A percentile compares a stretch with the other conserved stretches of the same genome.
Conservation (phyloP, 306 rosid species). For the Fagus crenata region DNA sequence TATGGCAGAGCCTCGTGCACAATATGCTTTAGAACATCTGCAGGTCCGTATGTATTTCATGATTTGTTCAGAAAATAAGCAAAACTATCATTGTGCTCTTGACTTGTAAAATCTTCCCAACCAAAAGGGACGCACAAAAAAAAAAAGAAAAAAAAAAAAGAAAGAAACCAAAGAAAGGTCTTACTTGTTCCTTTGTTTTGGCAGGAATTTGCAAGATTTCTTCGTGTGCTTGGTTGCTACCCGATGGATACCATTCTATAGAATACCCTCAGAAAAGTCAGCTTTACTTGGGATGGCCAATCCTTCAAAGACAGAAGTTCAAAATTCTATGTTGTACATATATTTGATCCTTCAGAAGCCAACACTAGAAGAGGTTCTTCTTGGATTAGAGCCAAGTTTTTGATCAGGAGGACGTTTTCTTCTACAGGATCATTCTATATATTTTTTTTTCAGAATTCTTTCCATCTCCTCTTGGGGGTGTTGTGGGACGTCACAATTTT, state of each 20-base stretch:
- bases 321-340: constrained; percentile 36
- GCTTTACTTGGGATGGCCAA: background rate
- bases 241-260: constrained; percentile 46
- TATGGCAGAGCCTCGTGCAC: constrained; percentile 84
- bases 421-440: constrained; percentile 20
- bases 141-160: too few relatives aligned
- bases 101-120: too few relatives aligned
- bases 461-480: constrained; percentile 42
- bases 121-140: too few relatives aligned
- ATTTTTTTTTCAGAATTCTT: constrained; percentile 25
- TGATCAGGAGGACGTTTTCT: constrained; percentile 22
- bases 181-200: constrained; percentile 5
- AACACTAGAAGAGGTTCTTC: constrained; percentile 18
- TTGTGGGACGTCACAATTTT: constrained; percentile 15
- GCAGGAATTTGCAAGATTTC: constrained; percentile 74
- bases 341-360: constrained; percentile 19
- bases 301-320: background rate
- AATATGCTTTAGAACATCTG: constrained; percentile 69
- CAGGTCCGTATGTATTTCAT: constrained; percentile 53
- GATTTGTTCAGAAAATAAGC: background rate
- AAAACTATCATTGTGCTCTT: too few relatives aligned
- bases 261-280: constrained; percentile 16
- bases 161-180: background rate
- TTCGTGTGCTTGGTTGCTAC: constrained; percentile 76
- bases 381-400: constrained; percentile 22